Conservation (phyloP, 768 basidiomycete species). For the Grammothele lineata region DNA sequence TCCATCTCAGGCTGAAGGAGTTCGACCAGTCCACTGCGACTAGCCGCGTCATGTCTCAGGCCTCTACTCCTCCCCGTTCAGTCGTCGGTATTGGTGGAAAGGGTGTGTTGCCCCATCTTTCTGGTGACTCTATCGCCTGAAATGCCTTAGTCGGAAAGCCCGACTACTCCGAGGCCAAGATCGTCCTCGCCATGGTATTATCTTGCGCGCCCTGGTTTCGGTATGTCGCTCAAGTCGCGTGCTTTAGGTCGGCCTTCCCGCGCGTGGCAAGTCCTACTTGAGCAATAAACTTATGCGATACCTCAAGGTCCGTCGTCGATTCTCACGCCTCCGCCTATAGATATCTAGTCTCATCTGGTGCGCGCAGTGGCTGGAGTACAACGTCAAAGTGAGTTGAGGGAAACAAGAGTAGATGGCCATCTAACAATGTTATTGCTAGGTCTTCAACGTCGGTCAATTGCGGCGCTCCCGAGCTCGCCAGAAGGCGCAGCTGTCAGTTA, state of each 20-base stretch:
- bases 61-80: conserved; percentile 74
- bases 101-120: conserved; percentile 41
- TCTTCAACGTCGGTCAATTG: conserved; percentile 97
- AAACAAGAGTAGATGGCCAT: too few species aligned
- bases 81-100: conserved; percentile 89
- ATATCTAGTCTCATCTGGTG: not conserved
- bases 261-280: conserved; percentile 95
- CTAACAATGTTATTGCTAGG: too few species aligned
- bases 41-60: conserved; percentile 67
- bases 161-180: conserved; percentile 98
- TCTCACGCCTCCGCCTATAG: not conserved
- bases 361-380: conserved; percentile 92
- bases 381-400: conserved; percentile 85
- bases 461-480: conserved; percentile 82
- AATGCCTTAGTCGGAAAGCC: conserved; percentile 77
- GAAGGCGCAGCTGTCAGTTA: conserved; percentile 63
- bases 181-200: conserved; percentile 91
- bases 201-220: not conserved
- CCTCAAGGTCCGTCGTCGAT: conserved; percentile 56
- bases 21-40: conserved; percentile 74
- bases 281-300: conserved; percentile 98
- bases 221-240: too few species aligned
- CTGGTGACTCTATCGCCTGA: not conserved
- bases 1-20: conserved; percentile 56
- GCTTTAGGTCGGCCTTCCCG: conserved; percentile 88